A percentile compares a stretch with the other conserved stretches of the same genome.
These are phyloP conservation scores for Neonectria ditissima DNA, from an alignment of 2,329 filamentous ascomycete species.

Conservation along the genomic window DNA sequence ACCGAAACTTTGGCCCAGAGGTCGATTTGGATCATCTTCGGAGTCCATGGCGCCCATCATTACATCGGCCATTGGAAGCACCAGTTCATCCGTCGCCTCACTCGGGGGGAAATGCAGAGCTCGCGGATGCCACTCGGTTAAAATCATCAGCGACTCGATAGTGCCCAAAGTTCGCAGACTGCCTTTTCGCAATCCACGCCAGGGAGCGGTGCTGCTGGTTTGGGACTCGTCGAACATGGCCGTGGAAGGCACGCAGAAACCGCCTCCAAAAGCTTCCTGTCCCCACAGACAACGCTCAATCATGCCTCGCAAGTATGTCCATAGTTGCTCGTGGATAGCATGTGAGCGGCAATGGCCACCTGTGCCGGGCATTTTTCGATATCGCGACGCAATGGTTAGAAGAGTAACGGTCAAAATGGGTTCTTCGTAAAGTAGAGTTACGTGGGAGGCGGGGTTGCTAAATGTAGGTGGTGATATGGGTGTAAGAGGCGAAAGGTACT, in stretches of 20 bases:
- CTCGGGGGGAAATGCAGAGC: slow-evolving; percentile 93
- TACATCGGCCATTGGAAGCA: slow-evolving; percentile 70
- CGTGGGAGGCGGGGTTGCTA: slow-evolving; percentile 82
- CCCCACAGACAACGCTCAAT: slow-evolving; percentile 96
- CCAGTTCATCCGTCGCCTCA: slow-evolving; percentile 77
- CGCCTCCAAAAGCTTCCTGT: slow-evolving; percentile 93
- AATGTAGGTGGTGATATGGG: slow-evolving; percentile 95
- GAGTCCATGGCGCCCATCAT: slow-evolving; percentile 54
- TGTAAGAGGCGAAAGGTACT: slow-evolving; percentile 89
- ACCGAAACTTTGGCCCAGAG: slow-evolving; percentile 70
- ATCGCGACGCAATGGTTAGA: slow-evolving; percentile 89
- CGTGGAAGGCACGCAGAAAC: slow-evolving; percentile 79
- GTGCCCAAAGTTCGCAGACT: slow-evolving; percentile 91
- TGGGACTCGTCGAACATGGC: slow-evolving; percentile 67
- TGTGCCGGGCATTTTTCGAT: slow-evolving; percentile 82
- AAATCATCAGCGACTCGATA: slow-evolving; percentile 91
- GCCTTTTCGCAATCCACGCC: slow-evolving; percentile 78
- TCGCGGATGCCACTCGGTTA: slow-evolving; percentile 97
- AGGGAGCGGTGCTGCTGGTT: slow-evolving; percentile 75
- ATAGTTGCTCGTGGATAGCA: slow-evolving; percentile 93
- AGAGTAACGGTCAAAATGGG: slow-evolving; percentile 93
- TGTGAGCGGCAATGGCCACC: slow-evolving; percentile 87
- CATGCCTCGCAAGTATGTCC: slow-evolving; percentile 94
- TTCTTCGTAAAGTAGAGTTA: slow-evolving; percentile 86
- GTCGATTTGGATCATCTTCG: slow-evolving; percentile 49